Evolutionary conservation across 139 green algal species (phyloP).

Genomic region (Bryopsis sp.): DNA sequence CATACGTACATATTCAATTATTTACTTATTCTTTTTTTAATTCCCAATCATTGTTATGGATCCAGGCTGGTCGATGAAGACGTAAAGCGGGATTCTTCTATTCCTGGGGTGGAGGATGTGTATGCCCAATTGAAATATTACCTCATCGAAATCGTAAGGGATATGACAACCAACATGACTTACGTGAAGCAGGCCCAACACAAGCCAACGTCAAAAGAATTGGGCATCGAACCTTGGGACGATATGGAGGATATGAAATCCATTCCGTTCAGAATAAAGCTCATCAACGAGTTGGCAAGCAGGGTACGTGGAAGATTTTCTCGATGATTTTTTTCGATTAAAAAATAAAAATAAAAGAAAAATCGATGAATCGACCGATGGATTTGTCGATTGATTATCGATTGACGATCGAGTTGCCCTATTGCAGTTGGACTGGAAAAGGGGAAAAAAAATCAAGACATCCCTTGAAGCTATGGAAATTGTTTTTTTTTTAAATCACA

Average conservation of each 20-base stretch:
- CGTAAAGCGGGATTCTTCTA: too few species aligned
- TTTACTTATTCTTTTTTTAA: too few species aligned
- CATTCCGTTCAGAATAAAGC: background rate
- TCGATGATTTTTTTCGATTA: background rate
- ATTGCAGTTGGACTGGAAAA: too few species aligned
- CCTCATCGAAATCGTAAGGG: background rate
- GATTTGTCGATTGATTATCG: too few species aligned
- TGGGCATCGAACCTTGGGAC: background rate
- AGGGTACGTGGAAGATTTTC: background rate
- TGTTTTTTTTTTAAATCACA: too few species aligned
- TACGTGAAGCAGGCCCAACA: background rate
- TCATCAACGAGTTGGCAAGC: background rate
- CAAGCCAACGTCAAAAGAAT: background rate
- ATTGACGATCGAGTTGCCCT: too few species aligned
- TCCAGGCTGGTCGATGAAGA: too few species aligned
- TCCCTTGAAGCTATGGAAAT: too few species aligned
- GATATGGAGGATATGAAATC: background rate
- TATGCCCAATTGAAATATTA: background rate
- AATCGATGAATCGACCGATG: too few species aligned
- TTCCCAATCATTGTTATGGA: too few species aligned
- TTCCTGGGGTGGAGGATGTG: constrained; percentile 5
- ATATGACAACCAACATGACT: background rate
- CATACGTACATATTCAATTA: too few species aligned
- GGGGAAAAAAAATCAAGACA: too few species aligned
- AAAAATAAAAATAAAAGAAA: background rate